Evolutionary conservation across 1,139 yeast species (phyloP).

Genomic region (Suhomyces bolitotheri): DNA sequence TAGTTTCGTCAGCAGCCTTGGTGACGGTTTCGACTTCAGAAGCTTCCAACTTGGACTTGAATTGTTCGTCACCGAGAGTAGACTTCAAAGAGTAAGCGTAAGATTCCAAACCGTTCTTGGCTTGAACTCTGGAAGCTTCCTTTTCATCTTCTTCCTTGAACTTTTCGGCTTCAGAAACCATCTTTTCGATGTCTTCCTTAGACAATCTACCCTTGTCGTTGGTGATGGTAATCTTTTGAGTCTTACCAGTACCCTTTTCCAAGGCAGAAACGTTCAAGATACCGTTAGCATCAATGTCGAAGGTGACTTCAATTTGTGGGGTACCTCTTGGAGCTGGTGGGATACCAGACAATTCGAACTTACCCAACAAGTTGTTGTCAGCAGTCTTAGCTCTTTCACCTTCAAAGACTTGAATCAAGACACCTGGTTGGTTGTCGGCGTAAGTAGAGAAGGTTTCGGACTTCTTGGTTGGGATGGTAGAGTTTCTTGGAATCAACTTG

Average conservation of each 20-base stretch:
- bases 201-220: conserved; percentile 55
- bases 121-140: conserved; percentile 49
- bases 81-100: conserved; percentile 89
- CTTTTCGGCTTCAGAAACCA: conserved; percentile 53
- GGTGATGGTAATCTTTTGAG: conserved; percentile 52
- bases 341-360: conserved; percentile 91
- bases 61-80: conserved; percentile 75
- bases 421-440: conserved; percentile 97
- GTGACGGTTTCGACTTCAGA: conserved; percentile 77
- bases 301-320: conserved; percentile 95
- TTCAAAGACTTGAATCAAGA: conserved; percentile 91
- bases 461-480: conserved; percentile 95
- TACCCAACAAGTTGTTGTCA: conserved; percentile 94
- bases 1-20: conserved; percentile 82
- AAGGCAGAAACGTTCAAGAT: conserved; percentile 90
- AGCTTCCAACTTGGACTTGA: conserved; percentile 80
- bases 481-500: conserved; percentile 93
- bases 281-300: conserved; percentile 93
- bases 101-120: conserved; percentile 89
- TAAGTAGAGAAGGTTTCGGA: conserved; percentile 96
- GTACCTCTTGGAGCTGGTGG: conserved; percentile 99
- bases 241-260: conserved; percentile 91
- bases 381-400: conserved; percentile 97
- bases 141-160: conserved; percentile 51
- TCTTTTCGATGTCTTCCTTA: conserved; percentile 52